Evolutionary conservation across 176 grass and related monocot species (phyloP).

Genomic region (Tuctoria greenei): DNA sequence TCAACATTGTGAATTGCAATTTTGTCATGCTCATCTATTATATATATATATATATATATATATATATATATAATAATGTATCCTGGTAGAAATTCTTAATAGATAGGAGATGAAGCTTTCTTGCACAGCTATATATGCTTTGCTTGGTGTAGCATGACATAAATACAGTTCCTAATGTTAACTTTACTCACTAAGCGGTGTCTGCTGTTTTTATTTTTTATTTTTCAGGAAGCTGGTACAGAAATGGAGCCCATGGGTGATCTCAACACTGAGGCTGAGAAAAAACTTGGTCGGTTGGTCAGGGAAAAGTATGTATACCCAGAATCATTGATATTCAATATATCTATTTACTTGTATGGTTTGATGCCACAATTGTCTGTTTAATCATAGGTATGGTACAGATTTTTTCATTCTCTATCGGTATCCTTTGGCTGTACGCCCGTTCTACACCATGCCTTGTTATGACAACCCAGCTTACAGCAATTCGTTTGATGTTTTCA

Average conservation of each 20-base stretch:
- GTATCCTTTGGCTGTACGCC: constrained; percentile 89
- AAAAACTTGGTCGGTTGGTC: constrained; percentile 84
- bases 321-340: background rate
- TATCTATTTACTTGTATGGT: background rate
- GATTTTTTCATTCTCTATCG: constrained; percentile 88
- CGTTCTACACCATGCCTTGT: constrained; percentile 98
- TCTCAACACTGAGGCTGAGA: constrained; percentile 86
- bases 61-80: background rate
- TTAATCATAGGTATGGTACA: constrained; percentile 61
- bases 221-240: constrained; percentile 72
- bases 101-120: background rate
- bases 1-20: no score
- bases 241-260: constrained; percentile 94
- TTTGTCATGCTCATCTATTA: no score
- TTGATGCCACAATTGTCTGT: constrained; percentile 5
- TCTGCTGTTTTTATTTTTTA: no score
- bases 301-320: constrained; percentile 63
- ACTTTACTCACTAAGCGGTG: background rate
- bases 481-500: constrained; percentile 96
- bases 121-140: background rate
- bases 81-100: background rate
- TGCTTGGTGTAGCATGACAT: background rate
- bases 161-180: background rate
- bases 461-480: constrained; percentile 72
- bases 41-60: no score